A percentile compares a stretch with the other conserved stretches of the same genome.
phyloP scores from a whole-genome alignment of 176 grass and related monocot genomes.

The Phyllostachys edulis region DNA sequence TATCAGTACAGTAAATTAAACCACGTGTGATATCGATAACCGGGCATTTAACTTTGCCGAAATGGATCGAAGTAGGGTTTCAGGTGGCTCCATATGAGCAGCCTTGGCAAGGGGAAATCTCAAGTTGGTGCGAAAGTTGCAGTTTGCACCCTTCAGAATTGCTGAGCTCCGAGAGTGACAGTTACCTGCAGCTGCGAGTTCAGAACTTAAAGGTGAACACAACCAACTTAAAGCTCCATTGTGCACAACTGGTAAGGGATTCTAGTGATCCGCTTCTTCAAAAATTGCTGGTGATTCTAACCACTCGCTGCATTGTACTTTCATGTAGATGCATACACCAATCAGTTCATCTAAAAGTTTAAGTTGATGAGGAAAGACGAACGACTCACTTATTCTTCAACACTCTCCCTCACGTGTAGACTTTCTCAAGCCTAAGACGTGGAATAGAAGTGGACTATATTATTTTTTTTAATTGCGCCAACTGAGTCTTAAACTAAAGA shows the following conservation, averaged over 20 bases:
- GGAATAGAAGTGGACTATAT: too few relatives aligned
- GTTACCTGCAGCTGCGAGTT: not conserved
- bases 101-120: not conserved
- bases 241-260: not conserved
- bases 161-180: not conserved
- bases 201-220: not conserved
- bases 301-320: not conserved
- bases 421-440: too few relatives aligned
- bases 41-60: not conserved
- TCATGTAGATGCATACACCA: not conserved
- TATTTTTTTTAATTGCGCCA: too few relatives aligned
- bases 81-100: not conserved
- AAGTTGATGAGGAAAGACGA: too few relatives aligned
- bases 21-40: slow-evolving; percentile 18
- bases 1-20: not conserved
- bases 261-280: not conserved
- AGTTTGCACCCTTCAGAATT: not conserved
- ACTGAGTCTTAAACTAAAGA: too few relatives aligned
- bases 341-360: too few relatives aligned
- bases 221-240: not conserved
- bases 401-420: too few relatives aligned
- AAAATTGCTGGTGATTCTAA: not conserved
- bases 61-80: not conserved
- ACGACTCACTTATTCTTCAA: too few relatives aligned
- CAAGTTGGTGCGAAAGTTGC: not conserved